Evolutionary conservation across 2,329 filamentous ascomycete genomes (phyloP), one percentile per base, ranked within the genome.

Genomic region (Capronia coronata): DNA sequence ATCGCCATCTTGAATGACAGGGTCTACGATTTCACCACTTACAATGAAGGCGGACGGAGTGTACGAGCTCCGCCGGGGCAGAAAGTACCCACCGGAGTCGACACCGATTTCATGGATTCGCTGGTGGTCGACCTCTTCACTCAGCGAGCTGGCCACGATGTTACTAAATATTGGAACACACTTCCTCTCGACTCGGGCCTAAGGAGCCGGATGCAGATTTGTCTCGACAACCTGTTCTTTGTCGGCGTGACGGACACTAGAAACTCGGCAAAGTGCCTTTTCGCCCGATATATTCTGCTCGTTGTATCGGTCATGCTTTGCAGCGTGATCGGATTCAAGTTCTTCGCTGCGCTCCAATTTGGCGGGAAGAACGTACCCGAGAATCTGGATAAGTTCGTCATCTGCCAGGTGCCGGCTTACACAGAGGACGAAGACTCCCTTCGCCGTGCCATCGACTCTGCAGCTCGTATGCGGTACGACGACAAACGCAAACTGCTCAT

Each of bases 351-450:
- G 6, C 76, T 98, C 51, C 93, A 98, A 64, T 98, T 98, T 62
- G 84, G 87, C 38, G 82, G 78, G 61, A 95, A 94, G 73, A 96
- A 87, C 57, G 73, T 91, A 30, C 94, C 93, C 0, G 93, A 98
- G 69, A 93, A 96, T 64, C 79, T 98, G 23, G 93, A 98, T 71
- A 98, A 98, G 67, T 98, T 98, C 66, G 77, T 98, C 66, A 96
- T 98, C 69, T 94, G 88, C 65, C 94, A 96, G 68, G 91, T 98
- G 52, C 93, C 93, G 0, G 93, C 89, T 1, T 98, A 98, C 64
- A 98, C 93, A 0, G 93, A 98, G 73, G 93, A 97, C 65, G 94
- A 98, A 67, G 94, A 98, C 0, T 97, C 91, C 29, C 77, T 98
- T 21, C 88, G 93, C 48, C 90, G 91, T 75, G 93, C 93, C 51